phyloP scores from a whole-genome alignment of 2,329 filamentous ascomycete genomes.

The Bipolaris bicolor region DNA sequence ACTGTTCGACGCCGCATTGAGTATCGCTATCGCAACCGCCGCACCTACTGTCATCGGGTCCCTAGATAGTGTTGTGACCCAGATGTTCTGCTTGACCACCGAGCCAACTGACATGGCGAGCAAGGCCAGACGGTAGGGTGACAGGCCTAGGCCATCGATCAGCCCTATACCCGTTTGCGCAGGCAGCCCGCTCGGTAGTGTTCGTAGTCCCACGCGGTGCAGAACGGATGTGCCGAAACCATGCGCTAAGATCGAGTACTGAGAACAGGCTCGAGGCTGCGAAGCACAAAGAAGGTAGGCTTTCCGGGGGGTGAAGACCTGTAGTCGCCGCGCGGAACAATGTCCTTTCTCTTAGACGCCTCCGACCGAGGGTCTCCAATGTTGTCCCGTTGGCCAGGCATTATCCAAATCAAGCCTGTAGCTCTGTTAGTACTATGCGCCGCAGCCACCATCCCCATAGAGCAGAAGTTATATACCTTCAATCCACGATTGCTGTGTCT shows the following conservation, averaged over 20 bases:
- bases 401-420: background rate
- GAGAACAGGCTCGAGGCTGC: constrained; percentile 55
- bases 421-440: background rate
- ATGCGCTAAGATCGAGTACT: constrained; percentile 58
- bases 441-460: background rate
- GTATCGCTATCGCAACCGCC: constrained; percentile 55
- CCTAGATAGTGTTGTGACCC: constrained; percentile 55
- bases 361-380: constrained; percentile 36
- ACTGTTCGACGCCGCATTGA: constrained; percentile 64
- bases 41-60: constrained; percentile 57
- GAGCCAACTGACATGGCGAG: constrained; percentile 61
- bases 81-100: constrained; percentile 63
- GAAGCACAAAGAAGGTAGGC: constrained; percentile 53
- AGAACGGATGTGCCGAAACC: constrained; percentile 53
- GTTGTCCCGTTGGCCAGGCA: background rate
- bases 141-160: constrained; percentile 56
- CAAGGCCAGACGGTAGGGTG: constrained; percentile 58
- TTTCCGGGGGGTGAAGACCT: constrained; percentile 49
- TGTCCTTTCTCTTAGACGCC: constrained; percentile 39
- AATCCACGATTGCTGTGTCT: background rate
- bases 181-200: constrained; percentile 52
- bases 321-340: constrained; percentile 53
- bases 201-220: constrained; percentile 53
- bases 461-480: background rate
- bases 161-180: constrained; percentile 47